These are phyloP conservation scores for Arthrobotrys sphaeroides DNA, from an alignment of 2,329 filamentous ascomycete genomes.

Conservation along the genomic window DNA sequence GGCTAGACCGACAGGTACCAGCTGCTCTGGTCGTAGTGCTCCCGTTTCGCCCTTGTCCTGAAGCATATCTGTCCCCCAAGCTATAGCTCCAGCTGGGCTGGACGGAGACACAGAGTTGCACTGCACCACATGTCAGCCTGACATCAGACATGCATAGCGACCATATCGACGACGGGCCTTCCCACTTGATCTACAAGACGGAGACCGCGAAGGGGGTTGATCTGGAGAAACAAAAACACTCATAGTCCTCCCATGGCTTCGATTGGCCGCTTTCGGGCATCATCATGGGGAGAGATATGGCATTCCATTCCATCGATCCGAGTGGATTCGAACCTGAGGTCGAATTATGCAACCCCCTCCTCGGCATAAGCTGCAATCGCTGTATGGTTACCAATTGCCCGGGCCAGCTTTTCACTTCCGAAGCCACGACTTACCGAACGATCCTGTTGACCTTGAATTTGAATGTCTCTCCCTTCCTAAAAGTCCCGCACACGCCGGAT, in stretches of 20 bases:
- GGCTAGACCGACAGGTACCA: constrained; percentile 42
- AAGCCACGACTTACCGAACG: constrained; percentile 41
- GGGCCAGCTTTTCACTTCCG: constrained; percentile 49
- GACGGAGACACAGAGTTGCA: constrained; percentile 11
- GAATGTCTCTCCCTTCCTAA: constrained; percentile 53
- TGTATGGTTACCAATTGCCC: constrained; percentile 48
- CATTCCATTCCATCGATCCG: constrained; percentile 48
- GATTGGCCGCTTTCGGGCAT: constrained; percentile 27
- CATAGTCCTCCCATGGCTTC: background rate
- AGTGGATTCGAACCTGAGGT: constrained; percentile 29
- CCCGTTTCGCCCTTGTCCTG: constrained; percentile 49
- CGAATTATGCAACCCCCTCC: constrained; percentile 16
- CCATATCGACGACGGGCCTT: constrained; percentile 29
- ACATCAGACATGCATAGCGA: constrained; percentile 50
- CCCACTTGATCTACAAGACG: constrained; percentile 37
- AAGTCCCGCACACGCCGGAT: constrained; percentile 47
- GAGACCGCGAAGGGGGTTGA: constrained; percentile 7
- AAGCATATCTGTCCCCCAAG: constrained; percentile 21
- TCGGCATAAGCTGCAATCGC: constrained; percentile 32
- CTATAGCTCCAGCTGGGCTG: constrained; percentile 6
- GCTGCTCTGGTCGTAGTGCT: constrained; percentile 27
- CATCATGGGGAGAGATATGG: constrained; percentile 6
- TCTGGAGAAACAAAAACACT: background rate
- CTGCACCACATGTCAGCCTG: constrained; percentile 54
- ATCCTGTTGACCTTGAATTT: constrained; percentile 1